phyloP scores from a whole-genome alignment of 371 early-diverging fungal species.

The Smittium culicis region DNA sequence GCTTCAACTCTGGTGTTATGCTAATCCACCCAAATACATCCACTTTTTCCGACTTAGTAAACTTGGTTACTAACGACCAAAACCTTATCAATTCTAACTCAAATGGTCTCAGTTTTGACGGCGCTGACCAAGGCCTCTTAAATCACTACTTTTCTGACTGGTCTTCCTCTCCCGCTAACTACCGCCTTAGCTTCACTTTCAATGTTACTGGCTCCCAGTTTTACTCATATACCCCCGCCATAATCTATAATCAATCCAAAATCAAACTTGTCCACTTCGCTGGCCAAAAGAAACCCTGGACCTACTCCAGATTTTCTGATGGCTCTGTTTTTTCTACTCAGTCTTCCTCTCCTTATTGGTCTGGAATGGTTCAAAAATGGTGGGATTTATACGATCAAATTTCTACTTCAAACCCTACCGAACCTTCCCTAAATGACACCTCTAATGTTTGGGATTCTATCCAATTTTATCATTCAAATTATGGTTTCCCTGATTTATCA shows the following conservation, averaged over 20 bases:
- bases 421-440: no score
- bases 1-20: slow-evolving; percentile 94
- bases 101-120: slow-evolving; percentile 26
- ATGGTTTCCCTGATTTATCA: no score
- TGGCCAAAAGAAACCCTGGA: slow-evolving; percentile 84
- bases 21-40: slow-evolving; percentile 48
- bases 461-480: no score
- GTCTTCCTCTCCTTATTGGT: slow-evolving; percentile 35
- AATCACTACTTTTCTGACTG: slow-evolving; percentile 75
- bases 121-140: slow-evolving; percentile 90
- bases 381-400: slow-evolving; percentile 51
- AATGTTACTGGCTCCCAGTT: slow-evolving; percentile 80
- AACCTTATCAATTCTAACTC: not conserved
- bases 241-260: slow-evolving; percentile 43
- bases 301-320: slow-evolving; percentile 45
- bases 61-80: not conserved
- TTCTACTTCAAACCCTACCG: not conserved
- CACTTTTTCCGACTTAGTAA: slow-evolving; percentile 18
- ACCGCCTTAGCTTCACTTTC: slow-evolving; percentile 74
- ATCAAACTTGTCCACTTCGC: slow-evolving; percentile 81
- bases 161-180: slow-evolving; percentile 41
- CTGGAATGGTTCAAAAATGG: slow-evolving; percentile 44
- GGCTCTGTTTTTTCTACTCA: slow-evolving; percentile 38
- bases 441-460: no score
- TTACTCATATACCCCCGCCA: slow-evolving; percentile 74